Conservation (phyloP, 2,329 filamentous ascomycete genomes). For the Aspergillus melleus region DNA sequence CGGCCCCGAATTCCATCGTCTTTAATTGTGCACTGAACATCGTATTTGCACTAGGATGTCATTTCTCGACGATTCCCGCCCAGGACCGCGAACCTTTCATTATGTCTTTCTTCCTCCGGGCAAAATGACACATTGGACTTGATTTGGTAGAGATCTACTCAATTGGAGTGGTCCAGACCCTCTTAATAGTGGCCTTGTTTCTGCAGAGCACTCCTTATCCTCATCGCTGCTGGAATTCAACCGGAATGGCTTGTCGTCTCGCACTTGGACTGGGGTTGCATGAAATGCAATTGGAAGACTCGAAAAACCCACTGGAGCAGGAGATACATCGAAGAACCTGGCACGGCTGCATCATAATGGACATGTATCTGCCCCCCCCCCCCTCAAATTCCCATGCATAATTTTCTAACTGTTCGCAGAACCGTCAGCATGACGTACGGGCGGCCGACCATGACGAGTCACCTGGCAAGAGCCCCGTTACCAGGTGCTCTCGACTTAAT, state of each 20-base stretch:
- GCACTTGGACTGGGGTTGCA: conserved; percentile 47
- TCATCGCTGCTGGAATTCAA: conserved; percentile 45
- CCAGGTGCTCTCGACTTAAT: conserved; percentile 15
- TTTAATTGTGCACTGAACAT: conserved; percentile 47
- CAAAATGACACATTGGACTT: conserved; percentile 37
- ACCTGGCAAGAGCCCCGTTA: conserved; percentile 26
- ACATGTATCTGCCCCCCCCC: conserved; percentile 27
- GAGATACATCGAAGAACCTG: conserved; percentile 41
- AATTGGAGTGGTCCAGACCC: conserved; percentile 42
- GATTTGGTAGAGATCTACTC: conserved; percentile 41
- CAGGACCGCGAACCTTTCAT: conserved; percentile 30
- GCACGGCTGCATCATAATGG: conserved; percentile 43
- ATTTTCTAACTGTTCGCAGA: no score
- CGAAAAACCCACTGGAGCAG: conserved; percentile 30
- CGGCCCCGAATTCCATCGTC: conserved; percentile 36
- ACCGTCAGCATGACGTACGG: conserved; percentile 41
- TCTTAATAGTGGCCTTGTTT: conserved; percentile 42
- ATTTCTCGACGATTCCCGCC: conserved; percentile 38
- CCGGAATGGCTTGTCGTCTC: conserved; percentile 45
- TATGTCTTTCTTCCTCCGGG: conserved; percentile 36
- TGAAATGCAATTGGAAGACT: conserved; percentile 21
- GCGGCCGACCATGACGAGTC: conserved; percentile 35
- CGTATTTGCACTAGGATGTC: conserved; percentile 45
- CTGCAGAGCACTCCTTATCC: conserved; percentile 46
- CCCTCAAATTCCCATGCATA: no score